These are phyloP conservation scores for Phytophthora aleatoria DNA, from an alignment of 352 stramenopile species.

Conservation along the genomic window DNA sequence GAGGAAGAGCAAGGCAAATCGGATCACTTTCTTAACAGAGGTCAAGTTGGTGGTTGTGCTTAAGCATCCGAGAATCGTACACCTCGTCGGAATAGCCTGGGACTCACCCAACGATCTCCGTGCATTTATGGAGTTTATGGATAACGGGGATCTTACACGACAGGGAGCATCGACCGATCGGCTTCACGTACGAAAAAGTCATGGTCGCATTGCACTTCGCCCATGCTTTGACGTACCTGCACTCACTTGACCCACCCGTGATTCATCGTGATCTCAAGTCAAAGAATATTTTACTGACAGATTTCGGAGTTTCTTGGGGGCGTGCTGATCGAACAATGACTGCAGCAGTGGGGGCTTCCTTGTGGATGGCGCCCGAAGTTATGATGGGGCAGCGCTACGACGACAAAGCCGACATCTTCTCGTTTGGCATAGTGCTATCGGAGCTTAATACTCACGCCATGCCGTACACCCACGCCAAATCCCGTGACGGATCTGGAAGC, in stretches of 20 bases:
- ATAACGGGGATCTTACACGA: slow-evolving; percentile 34
- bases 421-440: slow-evolving; percentile 32
- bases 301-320: slow-evolving; percentile 49
- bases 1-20: slow-evolving; percentile 7
- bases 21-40: slow-evolving; percentile 29
- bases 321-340: slow-evolving; percentile 35
- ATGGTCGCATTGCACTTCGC: slow-evolving; percentile 39
- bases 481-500: neutral
- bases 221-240: slow-evolving; percentile 41
- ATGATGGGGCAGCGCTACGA: slow-evolving; percentile 37
- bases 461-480: slow-evolving; percentile 27
- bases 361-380: slow-evolving; percentile 45
- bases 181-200: slow-evolving; percentile 40
- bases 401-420: slow-evolving; percentile 30
- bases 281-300: slow-evolving; percentile 42
- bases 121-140: slow-evolving; percentile 41
- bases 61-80: slow-evolving; percentile 40
- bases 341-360: slow-evolving; percentile 30
- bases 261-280: slow-evolving; percentile 35
- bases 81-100: slow-evolving; percentile 48
- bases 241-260: slow-evolving; percentile 23
- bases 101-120: slow-evolving; percentile 41
- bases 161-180: slow-evolving; percentile 3
- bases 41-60: slow-evolving; percentile 28
- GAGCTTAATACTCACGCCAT: neutral